Evolutionary conservation across 2,329 filamentous ascomycete species (phyloP), one percentile per base, ranked within the genome.

Genomic region (Calonectria pteridis): DNA sequence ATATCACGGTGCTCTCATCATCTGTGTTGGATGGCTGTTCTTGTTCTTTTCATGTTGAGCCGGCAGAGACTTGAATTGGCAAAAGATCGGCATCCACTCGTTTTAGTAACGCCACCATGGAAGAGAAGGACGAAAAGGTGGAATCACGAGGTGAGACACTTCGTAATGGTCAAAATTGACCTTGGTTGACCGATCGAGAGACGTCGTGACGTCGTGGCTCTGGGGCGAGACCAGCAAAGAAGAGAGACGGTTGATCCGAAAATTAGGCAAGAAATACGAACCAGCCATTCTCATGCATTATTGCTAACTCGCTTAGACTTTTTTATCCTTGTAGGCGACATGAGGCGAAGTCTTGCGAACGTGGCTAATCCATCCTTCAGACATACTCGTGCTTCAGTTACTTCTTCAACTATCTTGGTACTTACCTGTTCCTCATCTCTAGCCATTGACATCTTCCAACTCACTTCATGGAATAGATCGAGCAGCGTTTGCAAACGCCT

Each of bases 381-480:
- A 70, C 67, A 18, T 70, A 64, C 14, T 70, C 43, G 20, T 70
- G 67, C 20, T 51, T 70, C 18, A 70, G 67, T 20, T 70, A 51
- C 33, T 64, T 70, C 29, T 70, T 70, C 58, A 70, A 70, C 46
- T 64, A 64, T n/a, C 58, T 70, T 20, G 67, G 67, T 70, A 43
- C 7, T 29, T 10, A 23, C 16, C 11, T 13, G 5, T 5, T 40
- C 20, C 33, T 4, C 26, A 20, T 50, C 7, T n/a, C 31, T 14
- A 18, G 4, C 20, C n/a, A 6, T 28, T 11, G 14, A 20, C 3
- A 35, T 14, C 4, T 2, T 18, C 11, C 28, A n/a, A 29, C 29
- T 23, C 1, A 59, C 37, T 20, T 35, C 13, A 29, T n/a, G 13
- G 1, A 16, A 40, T 40, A 70, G 67, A 70, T 18, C 58, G 67